Evolutionary conservation across 768 basidiomycete genomes (phyloP), one percentile per base, ranked within the genome.

Genomic region (Tricholoma hemisulphureum): DNA sequence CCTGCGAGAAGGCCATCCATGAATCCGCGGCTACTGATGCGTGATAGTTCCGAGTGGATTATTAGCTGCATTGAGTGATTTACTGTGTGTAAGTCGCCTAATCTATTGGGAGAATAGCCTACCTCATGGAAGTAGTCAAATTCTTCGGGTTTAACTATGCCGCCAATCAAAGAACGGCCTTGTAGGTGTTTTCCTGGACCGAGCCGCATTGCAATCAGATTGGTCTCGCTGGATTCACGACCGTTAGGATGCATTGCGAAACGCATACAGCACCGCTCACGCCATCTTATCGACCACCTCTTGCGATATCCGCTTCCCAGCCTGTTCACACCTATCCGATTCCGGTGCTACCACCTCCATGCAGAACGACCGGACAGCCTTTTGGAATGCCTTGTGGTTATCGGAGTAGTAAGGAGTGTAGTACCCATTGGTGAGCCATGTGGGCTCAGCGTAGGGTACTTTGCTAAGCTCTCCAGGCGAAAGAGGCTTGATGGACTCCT

Each of bases 81-180:
- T n/a, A n/a, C n/a, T 29, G 39, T n/a, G 24, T 39, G 13, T 18
- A 29, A 28, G 7, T 18, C 7, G n/a, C 5, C 2, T 49, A 6
- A 9, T 8, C 8, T 10, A 13, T 49, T 28, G n/a, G n/a, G 28
- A n/a, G 18, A 24, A 10, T 13, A n/a, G 59, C 64, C 10, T 56
- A 87, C 89, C 78, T 93, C 95, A 66, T 97, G 89, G 80, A 98
- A 98, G 67, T 95, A 95, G 71, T 97, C 92, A 65, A 90, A 98
- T 63, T 95, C 88, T 67, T 92, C 91, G 4, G 89, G 85, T 51
- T 83, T 83, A 45, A 92, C 80, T 18, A 85, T 71, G 10, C 93
- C 93, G 24, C 84, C 88, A 73, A 94, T 85, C 1, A 97, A 73
- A 10, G 76, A 83, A 35, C 83, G 80, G 0, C 94, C 93, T 67